Evolutionary conservation across 2,329 filamentous ascomycete species (phyloP).

Genomic region (Colletotrichum karsti): DNA sequence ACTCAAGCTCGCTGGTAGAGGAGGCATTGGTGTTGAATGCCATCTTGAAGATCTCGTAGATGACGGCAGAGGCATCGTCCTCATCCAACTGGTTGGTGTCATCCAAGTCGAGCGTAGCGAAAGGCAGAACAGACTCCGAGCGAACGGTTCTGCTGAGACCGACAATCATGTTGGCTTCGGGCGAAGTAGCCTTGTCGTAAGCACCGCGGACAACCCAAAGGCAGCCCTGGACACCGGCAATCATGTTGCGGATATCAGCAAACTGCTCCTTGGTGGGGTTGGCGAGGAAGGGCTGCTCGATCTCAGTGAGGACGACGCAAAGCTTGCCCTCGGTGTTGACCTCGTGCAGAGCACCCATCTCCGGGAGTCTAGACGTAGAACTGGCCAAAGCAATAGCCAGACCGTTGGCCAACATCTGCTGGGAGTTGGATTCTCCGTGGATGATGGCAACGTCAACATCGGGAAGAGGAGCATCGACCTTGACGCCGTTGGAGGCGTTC

Average conservation of each 20-base stretch:
- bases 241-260: slow-evolving; percentile 42
- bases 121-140: slow-evolving; percentile 53
- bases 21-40: slow-evolving; percentile 43
- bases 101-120: slow-evolving; percentile 56
- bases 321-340: slow-evolving; percentile 34
- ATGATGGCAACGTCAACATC: slow-evolving; percentile 31
- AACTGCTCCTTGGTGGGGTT: slow-evolving; percentile 49
- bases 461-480: slow-evolving; percentile 22
- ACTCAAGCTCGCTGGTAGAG: slow-evolving; percentile 49
- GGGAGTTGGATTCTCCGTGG: slow-evolving; percentile 28
- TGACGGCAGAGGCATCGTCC: slow-evolving; percentile 39
- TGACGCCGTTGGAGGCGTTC: slow-evolving; percentile 3
- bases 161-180: slow-evolving; percentile 52
- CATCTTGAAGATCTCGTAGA: slow-evolving; percentile 45
- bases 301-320: slow-evolving; percentile 53
- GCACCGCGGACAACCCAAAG: slow-evolving; percentile 52
- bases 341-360: slow-evolving; percentile 33
- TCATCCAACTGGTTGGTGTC: slow-evolving; percentile 40
- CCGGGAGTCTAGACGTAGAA: slow-evolving; percentile 28
- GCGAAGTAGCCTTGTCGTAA: slow-evolving; percentile 44
- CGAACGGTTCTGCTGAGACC: slow-evolving; percentile 55
- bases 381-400: slow-evolving; percentile 25
- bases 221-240: slow-evolving; percentile 43
- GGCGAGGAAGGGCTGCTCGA: slow-evolving; percentile 52
- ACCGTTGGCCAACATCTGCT: slow-evolving; percentile 27